These are phyloP conservation scores for Solanum verrucosum DNA, from an alignment of 257 asterid genomes.

Conservation along the genomic window DNA sequence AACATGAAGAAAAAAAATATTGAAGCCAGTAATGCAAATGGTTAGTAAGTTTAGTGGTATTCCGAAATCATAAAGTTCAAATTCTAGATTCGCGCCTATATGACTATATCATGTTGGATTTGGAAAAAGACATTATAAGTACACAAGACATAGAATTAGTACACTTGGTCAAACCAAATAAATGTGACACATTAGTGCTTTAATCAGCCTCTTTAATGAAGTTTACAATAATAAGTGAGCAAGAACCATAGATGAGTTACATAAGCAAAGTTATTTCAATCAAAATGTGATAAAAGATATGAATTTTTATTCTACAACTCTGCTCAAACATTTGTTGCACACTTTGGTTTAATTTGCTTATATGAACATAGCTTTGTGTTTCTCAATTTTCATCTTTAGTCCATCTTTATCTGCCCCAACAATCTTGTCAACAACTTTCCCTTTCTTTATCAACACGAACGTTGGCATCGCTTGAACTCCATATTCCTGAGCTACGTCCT, in stretches of 20 bases:
- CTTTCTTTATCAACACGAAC: too few species aligned
- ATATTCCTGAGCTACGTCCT: too few species aligned
- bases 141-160: not conserved
- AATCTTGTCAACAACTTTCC: too few species aligned
- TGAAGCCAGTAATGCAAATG: not conserved
- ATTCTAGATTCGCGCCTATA: too few species aligned
- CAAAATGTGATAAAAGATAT: not conserved
- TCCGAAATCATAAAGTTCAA: too few species aligned
- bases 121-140: not conserved
- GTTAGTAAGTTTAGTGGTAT: not conserved
- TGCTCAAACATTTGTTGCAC: not conserved
- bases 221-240: not conserved
- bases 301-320: not conserved
- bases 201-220: not conserved
- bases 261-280: not conserved
- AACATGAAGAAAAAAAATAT: too few species aligned
- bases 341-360: not conserved
- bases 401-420: too few species aligned
- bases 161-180: not conserved
- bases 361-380: conserved; percentile 18
- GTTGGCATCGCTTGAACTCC: too few species aligned
- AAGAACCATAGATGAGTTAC: not conserved
- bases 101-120: not conserved
- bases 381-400: conserved; percentile 44
- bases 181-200: not conserved